These are phyloP conservation scores for Candida glucosophila DNA, from an alignment of 1,139 yeast genomes.

Conservation along the genomic window DNA sequence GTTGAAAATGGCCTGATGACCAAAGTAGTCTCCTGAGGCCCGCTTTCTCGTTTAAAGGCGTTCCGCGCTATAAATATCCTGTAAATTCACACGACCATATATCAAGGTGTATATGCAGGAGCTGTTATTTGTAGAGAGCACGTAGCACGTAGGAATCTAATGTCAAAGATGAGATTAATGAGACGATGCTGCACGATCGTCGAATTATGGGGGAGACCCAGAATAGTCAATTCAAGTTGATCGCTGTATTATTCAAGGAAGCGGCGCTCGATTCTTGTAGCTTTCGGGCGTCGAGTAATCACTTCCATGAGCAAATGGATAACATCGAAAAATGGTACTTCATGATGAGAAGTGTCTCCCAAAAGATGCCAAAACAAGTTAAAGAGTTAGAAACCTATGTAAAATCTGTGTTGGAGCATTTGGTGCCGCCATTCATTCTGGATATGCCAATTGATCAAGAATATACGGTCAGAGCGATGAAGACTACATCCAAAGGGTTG, in stretches of 20 bases:
- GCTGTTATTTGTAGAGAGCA: too few species aligned
- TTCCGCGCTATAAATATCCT: too few species aligned
- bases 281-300: constrained; percentile 73
- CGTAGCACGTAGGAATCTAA: too few species aligned
- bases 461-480: constrained; percentile 55
- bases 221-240: constrained; percentile 47
- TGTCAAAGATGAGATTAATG: too few species aligned
- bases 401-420: constrained; percentile 40
- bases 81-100: too few species aligned
- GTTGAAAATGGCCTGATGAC: too few species aligned
- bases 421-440: constrained; percentile 55
- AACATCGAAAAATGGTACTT: constrained; percentile 66
- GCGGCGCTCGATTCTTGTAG: constrained; percentile 91
- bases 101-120: too few species aligned
- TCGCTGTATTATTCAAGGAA: constrained; percentile 79
- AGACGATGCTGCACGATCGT: too few species aligned
- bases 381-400: constrained; percentile 48
- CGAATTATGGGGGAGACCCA: too few species aligned
- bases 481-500: constrained; percentile 50
- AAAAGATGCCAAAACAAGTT: constrained; percentile 42
- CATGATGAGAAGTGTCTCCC: constrained; percentile 46
- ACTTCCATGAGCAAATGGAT: constrained; percentile 56
- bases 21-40: too few species aligned
- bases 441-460: constrained; percentile 71
- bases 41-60: too few species aligned